phyloP scores from a whole-genome alignment of 768 basidiomycete species.

The Coprinopsis strossmayeri region DNA sequence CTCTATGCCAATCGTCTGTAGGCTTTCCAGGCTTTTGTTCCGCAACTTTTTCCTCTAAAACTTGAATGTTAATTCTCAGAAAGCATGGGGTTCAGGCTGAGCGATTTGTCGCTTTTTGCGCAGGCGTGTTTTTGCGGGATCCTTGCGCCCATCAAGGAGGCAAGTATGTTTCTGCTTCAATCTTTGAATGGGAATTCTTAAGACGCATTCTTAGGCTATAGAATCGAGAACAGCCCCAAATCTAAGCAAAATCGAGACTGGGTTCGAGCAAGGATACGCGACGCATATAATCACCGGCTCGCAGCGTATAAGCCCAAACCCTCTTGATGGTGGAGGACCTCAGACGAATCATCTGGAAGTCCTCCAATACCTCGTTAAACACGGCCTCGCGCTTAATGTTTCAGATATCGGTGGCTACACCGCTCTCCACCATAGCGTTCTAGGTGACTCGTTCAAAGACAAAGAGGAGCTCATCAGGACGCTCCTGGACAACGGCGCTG shows the following conservation, averaged over 20 bases:
- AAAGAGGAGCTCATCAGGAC: slow-evolving; percentile 26
- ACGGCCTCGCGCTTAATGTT: slow-evolving; percentile 32
- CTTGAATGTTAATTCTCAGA: no score
- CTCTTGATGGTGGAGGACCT: neutral
- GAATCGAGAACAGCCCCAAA: slow-evolving; percentile 28
- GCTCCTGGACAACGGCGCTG: slow-evolving; percentile 40
- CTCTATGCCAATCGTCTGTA: slow-evolving; percentile 2
- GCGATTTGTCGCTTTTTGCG: slow-evolving; percentile 22
- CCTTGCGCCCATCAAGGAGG: slow-evolving; percentile 17
- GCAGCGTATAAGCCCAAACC: slow-evolving; percentile 21
- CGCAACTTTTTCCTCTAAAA: no score
- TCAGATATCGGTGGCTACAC: slow-evolving; percentile 43
- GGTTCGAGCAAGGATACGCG: slow-evolving; percentile 37
- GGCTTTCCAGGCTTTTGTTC: neutral
- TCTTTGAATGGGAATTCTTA: neutral
- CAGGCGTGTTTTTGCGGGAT: slow-evolving; percentile 21
- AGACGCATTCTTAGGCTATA: slow-evolving; percentile 17
- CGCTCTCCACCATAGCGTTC: slow-evolving; percentile 41
- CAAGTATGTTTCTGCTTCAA: slow-evolving; percentile 7
- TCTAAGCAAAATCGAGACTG: slow-evolving; percentile 33
- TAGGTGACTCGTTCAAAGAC: slow-evolving; percentile 14
- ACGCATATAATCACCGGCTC: slow-evolving; percentile 34
- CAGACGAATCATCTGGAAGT: slow-evolving; percentile 19
- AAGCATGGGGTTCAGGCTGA: slow-evolving; percentile 19
- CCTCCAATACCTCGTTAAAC: slow-evolving; percentile 33